Conservation (phyloP, 1,284 basidiomycete species). For the Heterobasidion annosum region DNA sequence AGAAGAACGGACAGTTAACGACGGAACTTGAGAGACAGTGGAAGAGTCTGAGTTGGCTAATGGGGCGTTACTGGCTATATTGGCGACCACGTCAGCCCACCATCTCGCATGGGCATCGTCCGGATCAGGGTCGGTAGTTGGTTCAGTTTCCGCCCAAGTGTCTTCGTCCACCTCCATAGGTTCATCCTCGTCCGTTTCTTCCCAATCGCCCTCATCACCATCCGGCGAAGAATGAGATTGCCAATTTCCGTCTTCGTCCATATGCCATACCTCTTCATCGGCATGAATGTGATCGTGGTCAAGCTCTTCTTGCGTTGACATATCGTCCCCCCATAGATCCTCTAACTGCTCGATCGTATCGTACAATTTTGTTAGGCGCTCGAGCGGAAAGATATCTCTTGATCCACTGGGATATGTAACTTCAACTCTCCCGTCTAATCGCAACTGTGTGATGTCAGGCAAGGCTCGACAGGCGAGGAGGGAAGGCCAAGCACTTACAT, state of each 20-base stretch:
- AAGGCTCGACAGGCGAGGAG: background rate
- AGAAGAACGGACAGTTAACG: conserved; percentile 13
- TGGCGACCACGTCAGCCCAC: conserved; percentile 10
- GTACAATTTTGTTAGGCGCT: conserved; percentile 62
- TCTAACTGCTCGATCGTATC: conserved; percentile 74
- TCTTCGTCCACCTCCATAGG: conserved; percentile 21
- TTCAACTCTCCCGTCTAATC: conserved; percentile 59
- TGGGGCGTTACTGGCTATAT: conserved; percentile 3
- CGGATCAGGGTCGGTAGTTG: conserved; percentile 2
- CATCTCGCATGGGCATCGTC: conserved; percentile 12
- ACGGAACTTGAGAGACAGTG: conserved; percentile 9
- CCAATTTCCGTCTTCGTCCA: conserved; percentile 28
- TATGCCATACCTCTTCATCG: conserved; percentile 40
- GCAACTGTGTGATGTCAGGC: conserved; percentile 35
- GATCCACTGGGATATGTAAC: conserved; percentile 52
- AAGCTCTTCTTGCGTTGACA: conserved; percentile 24
- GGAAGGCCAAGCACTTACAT: conserved; percentile 31
- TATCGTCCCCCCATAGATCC: conserved; percentile 53
- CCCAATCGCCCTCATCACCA: conserved; percentile 13
- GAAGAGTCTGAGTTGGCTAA: conserved; percentile 6
- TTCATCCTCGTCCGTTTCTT: conserved; percentile 13
- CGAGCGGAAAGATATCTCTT: conserved; percentile 42
- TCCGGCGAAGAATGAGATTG: conserved; percentile 13
- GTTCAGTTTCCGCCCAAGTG: conserved; percentile 9
- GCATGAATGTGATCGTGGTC: conserved; percentile 23